Conservation (phyloP, 768 basidiomycete species). For the Russula earlei region DNA sequence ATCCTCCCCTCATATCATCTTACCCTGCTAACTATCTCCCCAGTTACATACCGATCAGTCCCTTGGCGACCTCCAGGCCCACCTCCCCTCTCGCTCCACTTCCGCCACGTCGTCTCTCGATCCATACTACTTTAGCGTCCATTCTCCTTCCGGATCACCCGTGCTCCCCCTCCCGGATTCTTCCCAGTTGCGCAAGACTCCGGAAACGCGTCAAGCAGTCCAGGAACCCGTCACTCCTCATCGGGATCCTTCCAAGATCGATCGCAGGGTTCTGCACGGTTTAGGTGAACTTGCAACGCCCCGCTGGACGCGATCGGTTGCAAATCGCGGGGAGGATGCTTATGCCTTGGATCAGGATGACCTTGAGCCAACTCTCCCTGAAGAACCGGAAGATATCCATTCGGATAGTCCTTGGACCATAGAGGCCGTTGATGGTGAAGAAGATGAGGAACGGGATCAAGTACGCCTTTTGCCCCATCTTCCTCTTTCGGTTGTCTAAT, state of each 20-base stretch:
- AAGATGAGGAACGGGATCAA: slow-evolving; percentile 61
- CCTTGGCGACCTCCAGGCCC: slow-evolving; percentile 28
- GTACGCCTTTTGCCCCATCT: slow-evolving; percentile 30
- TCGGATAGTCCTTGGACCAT: slow-evolving; percentile 86
- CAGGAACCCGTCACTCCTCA: slow-evolving; percentile 61
- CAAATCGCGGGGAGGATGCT: slow-evolving; percentile 27
- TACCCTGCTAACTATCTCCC: slow-evolving; percentile 19
- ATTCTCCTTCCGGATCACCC: slow-evolving; percentile 62
- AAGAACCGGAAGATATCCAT: slow-evolving; percentile 38
- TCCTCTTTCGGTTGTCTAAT: background rate
- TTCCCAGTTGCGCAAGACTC: slow-evolving; percentile 43
- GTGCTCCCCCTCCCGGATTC: slow-evolving; percentile 33
- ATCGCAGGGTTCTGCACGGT: slow-evolving; percentile 81
- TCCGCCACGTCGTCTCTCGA: slow-evolving; percentile 78
- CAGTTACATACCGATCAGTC: slow-evolving; percentile 41
- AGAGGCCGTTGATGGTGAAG: slow-evolving; percentile 79
- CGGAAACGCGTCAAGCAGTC: slow-evolving; percentile 40
- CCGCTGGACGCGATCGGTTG: slow-evolving; percentile 63
- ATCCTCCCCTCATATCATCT: background rate
- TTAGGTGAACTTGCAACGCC: slow-evolving; percentile 97
- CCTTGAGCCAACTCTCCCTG: slow-evolving; percentile 23
- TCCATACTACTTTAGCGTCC: slow-evolving; percentile 78
- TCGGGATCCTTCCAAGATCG: slow-evolving; percentile 69
- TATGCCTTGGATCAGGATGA: slow-evolving; percentile 28
- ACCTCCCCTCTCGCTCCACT: slow-evolving; percentile 47